Conservation (phyloP, 345 rosid genomes). For the Ceriops decandra region DNA sequence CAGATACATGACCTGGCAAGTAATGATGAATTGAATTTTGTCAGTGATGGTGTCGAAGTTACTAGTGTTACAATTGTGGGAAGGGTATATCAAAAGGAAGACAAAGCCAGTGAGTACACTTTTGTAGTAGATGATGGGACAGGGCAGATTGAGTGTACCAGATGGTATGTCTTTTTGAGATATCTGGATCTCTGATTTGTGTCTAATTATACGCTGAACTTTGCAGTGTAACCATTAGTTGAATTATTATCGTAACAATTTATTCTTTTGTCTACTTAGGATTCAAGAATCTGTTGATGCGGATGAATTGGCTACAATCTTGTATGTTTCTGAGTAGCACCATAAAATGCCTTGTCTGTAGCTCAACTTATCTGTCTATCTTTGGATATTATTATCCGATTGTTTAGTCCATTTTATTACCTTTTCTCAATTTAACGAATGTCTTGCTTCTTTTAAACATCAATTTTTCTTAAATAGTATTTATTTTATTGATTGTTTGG, state of each 20-base stretch:
- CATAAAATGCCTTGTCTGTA: not conserved
- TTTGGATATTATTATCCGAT: not conserved
- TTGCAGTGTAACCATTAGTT: not conserved
- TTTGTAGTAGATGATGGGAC: conserved; percentile 82
- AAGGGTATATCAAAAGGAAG: conserved; percentile 62
- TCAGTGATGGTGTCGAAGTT: conserved; percentile 30
- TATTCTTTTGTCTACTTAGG: conserved; percentile 41
- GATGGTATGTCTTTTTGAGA: conserved; percentile 39
- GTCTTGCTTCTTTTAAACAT: not conserved
- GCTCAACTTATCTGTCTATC: not conserved
- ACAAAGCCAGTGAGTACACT: conserved; percentile 61
- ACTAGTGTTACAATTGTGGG: conserved; percentile 49
- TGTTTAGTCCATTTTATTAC: not conserved
- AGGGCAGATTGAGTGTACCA: conserved; percentile 72
- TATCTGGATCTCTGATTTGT: not conserved
- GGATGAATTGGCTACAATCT: conserved; percentile 66
- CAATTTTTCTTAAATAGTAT: too few species aligned
- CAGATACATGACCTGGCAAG: conserved; percentile 27
- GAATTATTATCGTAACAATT: conserved; percentile 11
- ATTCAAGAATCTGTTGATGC: conserved; percentile 71
- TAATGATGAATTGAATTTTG: conserved; percentile 31
- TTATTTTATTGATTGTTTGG: not conserved
- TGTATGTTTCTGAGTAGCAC: conserved; percentile 35
- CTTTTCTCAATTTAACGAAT: not conserved
- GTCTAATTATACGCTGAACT: not conserved